Conservation (phyloP, 495 filamentous ascomycete genomes). For the Bacidia gigantensis region DNA sequence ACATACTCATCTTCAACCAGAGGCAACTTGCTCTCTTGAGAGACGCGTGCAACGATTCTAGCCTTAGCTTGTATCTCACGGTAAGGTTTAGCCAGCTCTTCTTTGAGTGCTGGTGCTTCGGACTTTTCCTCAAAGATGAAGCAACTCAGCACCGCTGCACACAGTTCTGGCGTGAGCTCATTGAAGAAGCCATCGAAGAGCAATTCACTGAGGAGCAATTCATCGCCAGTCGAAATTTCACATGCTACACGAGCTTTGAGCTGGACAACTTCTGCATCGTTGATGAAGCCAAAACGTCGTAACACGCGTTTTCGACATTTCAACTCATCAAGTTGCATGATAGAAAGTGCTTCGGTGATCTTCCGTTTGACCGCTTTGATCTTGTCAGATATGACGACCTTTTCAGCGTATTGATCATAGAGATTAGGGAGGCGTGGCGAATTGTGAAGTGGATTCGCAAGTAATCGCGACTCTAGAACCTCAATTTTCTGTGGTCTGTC, state of each 20-base stretch:
- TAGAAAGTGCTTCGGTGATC: conserved; percentile 65
- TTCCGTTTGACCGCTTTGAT: conserved; percentile 81
- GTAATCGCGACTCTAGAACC: conserved; percentile 80
- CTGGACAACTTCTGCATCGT: conserved; percentile 85
- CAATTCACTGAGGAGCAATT: conserved; percentile 79
- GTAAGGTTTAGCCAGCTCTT: conserved; percentile 75
- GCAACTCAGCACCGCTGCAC: conserved; percentile 70
- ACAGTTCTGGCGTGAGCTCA: conserved; percentile 74
- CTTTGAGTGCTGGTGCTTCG: conserved; percentile 50
- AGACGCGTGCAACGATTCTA: conserved; percentile 76
- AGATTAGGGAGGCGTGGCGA: conserved; percentile 68
- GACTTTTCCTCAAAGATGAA: conserved; percentile 97
- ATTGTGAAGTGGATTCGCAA: conserved; percentile 78
- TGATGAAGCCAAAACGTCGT: conserved; percentile 87
- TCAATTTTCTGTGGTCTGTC: conserved; percentile 62
- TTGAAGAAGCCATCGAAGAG: conserved; percentile 98
- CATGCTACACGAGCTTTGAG: conserved; percentile 93
- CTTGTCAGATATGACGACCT: conserved; percentile 57
- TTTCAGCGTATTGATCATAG: conserved; percentile 70
- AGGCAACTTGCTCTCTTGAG: conserved; percentile 78
- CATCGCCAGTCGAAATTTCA: conserved; percentile 89
- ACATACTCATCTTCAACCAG: conserved; percentile 90
- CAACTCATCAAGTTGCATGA: conserved; percentile 87
- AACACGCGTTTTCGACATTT: conserved; percentile 95
- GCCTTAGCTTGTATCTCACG: conserved; percentile 76